A percentile compares a stretch with the other conserved stretches of the same genome.
These are phyloP conservation scores for Rubus parviflorus DNA, from an alignment of 306 rosid species.

Conservation along the genomic window DNA sequence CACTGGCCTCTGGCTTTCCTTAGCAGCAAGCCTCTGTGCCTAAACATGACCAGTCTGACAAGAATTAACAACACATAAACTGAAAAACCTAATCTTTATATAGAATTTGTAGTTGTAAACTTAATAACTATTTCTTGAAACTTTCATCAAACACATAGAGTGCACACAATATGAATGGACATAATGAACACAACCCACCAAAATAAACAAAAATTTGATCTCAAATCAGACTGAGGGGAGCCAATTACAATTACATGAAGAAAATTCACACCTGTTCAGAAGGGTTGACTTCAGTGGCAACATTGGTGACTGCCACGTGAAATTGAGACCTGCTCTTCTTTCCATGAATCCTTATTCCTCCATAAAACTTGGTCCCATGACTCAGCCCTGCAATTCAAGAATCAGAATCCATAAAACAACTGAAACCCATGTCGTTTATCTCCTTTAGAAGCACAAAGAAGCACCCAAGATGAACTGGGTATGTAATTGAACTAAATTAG, in stretches of 20 bases:
- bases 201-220: not conserved
- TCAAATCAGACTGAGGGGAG: not conserved
- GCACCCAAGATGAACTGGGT: slow-evolving; percentile 27
- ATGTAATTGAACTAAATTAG: not conserved
- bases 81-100: not conserved
- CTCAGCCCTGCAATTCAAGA: slow-evolving; percentile 51
- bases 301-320: slow-evolving; percentile 58
- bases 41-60: slow-evolving; percentile 35
- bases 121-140: not conserved
- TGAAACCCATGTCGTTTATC: slow-evolving; percentile 17
- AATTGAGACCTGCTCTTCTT: slow-evolving; percentile 61
- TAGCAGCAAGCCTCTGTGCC: slow-evolving; percentile 48
- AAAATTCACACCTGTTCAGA: slow-evolving; percentile 53
- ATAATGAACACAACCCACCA: not conserved
- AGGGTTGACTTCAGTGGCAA: slow-evolving; percentile 83
- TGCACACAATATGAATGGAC: slow-evolving; percentile 7
- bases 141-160: slow-evolving; percentile 19
- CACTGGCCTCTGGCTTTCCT: slow-evolving; percentile 82
- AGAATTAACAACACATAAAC: not conserved
- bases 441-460: not conserved
- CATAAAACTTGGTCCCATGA: slow-evolving; percentile 50
- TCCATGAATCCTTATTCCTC: slow-evolving; percentile 57
- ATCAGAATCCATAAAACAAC: slow-evolving; percentile 15
- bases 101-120: not conserved
- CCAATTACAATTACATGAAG: slow-evolving; percentile 1